A percentile compares a stretch with the other conserved stretches of the same genome.
phyloP scores from a whole-genome alignment of 805 yeast species.

The Candida wancherniae region DNA sequence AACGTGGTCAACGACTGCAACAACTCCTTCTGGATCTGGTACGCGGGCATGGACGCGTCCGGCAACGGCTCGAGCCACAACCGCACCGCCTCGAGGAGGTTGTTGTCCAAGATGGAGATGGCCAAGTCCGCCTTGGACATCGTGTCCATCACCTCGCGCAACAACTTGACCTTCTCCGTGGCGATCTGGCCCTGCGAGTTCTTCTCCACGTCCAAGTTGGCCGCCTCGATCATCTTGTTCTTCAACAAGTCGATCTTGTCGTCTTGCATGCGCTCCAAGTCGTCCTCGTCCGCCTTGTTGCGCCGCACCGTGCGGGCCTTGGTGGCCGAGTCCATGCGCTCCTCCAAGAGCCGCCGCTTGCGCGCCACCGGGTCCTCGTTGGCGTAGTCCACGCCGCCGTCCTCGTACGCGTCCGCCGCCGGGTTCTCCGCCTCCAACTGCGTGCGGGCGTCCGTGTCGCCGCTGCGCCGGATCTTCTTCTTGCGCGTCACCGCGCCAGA shows the following conservation, averaged over 20 bases:
- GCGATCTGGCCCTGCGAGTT: slow-evolving; percentile 63
- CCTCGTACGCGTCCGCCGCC: slow-evolving; percentile 7
- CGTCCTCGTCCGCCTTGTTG: slow-evolving; percentile 81
- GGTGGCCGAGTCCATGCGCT: slow-evolving; percentile 69
- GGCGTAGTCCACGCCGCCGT: slow-evolving; percentile 13
- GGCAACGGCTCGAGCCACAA: slow-evolving; percentile 98
- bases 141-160: slow-evolving; percentile 73
- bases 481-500: slow-evolving; percentile 16
- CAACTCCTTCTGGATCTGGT: slow-evolving; percentile 86
- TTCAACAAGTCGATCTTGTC: slow-evolving; percentile 78
- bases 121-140: slow-evolving; percentile 80
- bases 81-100: slow-evolving; percentile 85
- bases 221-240: slow-evolving; percentile 85
- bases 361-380: slow-evolving; percentile 37
- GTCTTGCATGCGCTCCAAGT: slow-evolving; percentile 91
- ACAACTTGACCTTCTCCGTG: slow-evolving; percentile 67
- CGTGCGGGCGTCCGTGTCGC: slow-evolving; percentile 4
- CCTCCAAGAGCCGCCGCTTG: slow-evolving; percentile 75
- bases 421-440: slow-evolving; percentile 9
- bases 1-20: slow-evolving; percentile 67
- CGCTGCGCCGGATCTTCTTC: slow-evolving; percentile 16
- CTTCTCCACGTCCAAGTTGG: slow-evolving; percentile 65
- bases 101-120: slow-evolving; percentile 90
- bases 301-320: slow-evolving; percentile 57
- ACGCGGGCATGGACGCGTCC: slow-evolving; percentile 96